Evolutionary conservation across 495 filamentous ascomycete species (phyloP), one percentile per base, ranked within the genome.

Genomic region (Talaromyces trachyspermus): DNA sequence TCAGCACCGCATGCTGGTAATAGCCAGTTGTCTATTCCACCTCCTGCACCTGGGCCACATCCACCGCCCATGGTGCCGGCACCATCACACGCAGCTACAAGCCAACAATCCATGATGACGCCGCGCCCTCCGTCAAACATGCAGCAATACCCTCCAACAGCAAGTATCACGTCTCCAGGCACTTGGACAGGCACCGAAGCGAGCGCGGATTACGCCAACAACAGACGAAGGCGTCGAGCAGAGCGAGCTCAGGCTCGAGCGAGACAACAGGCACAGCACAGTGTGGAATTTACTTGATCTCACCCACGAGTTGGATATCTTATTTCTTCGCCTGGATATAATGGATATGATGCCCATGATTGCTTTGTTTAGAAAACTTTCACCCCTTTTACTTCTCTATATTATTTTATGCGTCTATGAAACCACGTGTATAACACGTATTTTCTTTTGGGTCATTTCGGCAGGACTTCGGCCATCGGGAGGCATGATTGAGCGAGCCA

Each of bases 121-220:
- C 39, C 24, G 39, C 39, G 39, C 14, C 53, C 54, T 4, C 64
- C 66, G 15, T 61, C 61, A 40, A 55, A 51, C 18, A 53, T 56
- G 32, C 62, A 56, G 30, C 61, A 61, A 2, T 60, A 60, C 2
- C 65, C 61, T 24, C 59, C 63, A 5, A 62, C 49, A 5, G 66
- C 70, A 18, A 75, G 74, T 49, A 59, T 77, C 40, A 69, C 65
- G 17, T 69, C 72, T 4, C 62, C 74, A 42, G 56, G 67, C 12
- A 70, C 72, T 51, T 72, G 60, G 52, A 74, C 71, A 9, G 70
- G 68, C 3, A 76, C 73, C 0, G 74, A 78, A 46, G 68, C 66
- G 22, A 78, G 71, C 50, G 76, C 66, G 18, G 72, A 74, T 48
- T 78, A 72, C 55, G 75, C 64, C 15, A 79, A 64, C 50, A 78